Conservation (phyloP, 169 alveolate species). For the Theileria annulata region DNA sequence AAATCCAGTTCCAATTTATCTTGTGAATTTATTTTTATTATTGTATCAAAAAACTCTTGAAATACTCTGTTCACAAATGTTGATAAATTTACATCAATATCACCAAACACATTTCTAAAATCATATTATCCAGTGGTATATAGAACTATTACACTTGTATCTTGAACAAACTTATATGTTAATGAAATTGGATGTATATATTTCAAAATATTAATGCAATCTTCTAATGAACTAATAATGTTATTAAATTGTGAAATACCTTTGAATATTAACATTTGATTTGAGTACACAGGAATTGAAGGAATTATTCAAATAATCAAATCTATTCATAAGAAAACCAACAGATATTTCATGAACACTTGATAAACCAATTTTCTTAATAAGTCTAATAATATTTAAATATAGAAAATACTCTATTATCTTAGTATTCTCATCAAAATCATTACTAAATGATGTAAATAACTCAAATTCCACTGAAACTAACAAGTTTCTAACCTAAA, state of each 20-base stretch:
- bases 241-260: not conserved
- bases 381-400: slow-evolving; percentile 1
- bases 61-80: slow-evolving; percentile 18
- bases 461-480: slow-evolving; percentile 15
- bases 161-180: slow-evolving; percentile 23
- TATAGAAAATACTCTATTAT: slow-evolving; percentile 11
- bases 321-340: slow-evolving; percentile 36
- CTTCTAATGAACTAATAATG: slow-evolving; percentile 22
- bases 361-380: slow-evolving; percentile 37
- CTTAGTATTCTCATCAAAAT: slow-evolving; percentile 20
- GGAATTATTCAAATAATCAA: slow-evolving; percentile 19
- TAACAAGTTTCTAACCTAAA: not conserved
- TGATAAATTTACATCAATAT: slow-evolving; percentile 22
- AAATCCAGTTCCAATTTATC: not conserved
- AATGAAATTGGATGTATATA: slow-evolving; percentile 15
- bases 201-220: slow-evolving; percentile 10
- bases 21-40: not conserved
- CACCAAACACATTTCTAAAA: slow-evolving; percentile 24
- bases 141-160: not conserved
- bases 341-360: slow-evolving; percentile 24
- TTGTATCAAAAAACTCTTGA: slow-evolving; percentile 18
- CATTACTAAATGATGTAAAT: slow-evolving; percentile 48
- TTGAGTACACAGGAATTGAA: not conserved
- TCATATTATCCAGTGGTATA: not conserved
- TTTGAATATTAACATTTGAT: slow-evolving; percentile 19